phyloP scores from a whole-genome alignment of 129 eudicot species.

The Scalesia atractyloides region DNA sequence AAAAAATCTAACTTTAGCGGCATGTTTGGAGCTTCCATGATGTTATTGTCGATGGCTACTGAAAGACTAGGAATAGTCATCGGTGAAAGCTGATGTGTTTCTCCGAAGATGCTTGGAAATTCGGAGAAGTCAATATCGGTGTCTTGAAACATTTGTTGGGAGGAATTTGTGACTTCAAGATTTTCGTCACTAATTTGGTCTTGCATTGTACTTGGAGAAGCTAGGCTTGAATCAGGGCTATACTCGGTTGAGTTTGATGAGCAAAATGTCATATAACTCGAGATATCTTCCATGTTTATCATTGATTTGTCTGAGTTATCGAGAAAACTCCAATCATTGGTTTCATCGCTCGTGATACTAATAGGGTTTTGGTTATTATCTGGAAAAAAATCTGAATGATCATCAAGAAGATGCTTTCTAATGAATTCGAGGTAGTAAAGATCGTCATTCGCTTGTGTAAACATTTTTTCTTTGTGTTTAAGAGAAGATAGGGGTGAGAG shows the following conservation, averaged over 20 bases:
- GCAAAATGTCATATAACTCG: background rate
- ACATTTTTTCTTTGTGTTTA: conserved; percentile 8
- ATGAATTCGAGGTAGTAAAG: conserved; percentile 30
- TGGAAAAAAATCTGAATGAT: conserved; percentile 19
- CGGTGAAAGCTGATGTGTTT: background rate
- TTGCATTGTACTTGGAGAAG: background rate
- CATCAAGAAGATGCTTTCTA: conserved; percentile 33
- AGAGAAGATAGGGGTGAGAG: background rate
- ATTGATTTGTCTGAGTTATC: conserved; percentile 7
- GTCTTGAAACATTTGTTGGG: background rate
- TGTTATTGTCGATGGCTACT: background rate
- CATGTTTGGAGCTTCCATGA: background rate
- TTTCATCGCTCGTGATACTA: background rate
- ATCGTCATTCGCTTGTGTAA: conserved; percentile 14
- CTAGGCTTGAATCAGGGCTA: conserved; percentile 10
- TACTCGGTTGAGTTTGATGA: background rate
- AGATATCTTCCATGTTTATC: background rate
- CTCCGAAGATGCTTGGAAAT: background rate
- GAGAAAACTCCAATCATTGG: background rate
- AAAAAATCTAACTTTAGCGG: background rate
- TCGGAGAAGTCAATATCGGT: background rate
- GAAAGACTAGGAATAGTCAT: background rate
- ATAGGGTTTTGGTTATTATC: conserved; percentile 4
- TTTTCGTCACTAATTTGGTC: background rate
- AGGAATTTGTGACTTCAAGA: background rate